phyloP scores from a whole-genome alignment of 2,329 filamentous ascomycete genomes.

The Ophiostoma populinum region DNA sequence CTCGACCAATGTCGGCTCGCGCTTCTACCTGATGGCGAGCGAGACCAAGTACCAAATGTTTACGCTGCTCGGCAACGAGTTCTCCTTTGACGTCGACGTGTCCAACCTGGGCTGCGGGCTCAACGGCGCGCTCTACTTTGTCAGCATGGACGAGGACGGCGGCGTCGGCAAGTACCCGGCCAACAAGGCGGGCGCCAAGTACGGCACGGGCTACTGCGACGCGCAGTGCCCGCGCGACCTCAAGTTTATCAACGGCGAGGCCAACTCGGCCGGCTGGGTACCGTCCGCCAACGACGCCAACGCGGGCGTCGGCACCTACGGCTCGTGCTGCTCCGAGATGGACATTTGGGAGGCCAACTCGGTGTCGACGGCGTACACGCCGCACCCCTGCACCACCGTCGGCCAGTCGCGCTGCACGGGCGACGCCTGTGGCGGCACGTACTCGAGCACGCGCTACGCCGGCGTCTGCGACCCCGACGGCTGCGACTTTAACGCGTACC shows the following conservation, averaged over 20 bases:
- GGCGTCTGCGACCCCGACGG: conserved; percentile 47
- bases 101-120: conserved; percentile 45
- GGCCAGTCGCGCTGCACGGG: conserved; percentile 25
- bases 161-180: conserved; percentile 26
- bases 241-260: conserved; percentile 29
- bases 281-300: conserved; percentile 32
- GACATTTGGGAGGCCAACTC: conserved; percentile 47
- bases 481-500: conserved; percentile 50
- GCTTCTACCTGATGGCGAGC: conserved; percentile 18
- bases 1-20: conserved; percentile 22
- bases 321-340: conserved; percentile 41
- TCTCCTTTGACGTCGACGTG: conserved; percentile 49
- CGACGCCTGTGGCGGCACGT: conserved; percentile 29
- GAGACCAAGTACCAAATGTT: conserved; percentile 26
- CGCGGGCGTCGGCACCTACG: conserved; percentile 28
- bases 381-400: conserved; percentile 34
- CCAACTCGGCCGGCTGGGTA: conserved; percentile 24
- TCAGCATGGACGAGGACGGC: conserved; percentile 32
- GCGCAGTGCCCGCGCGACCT: conserved; percentile 27
- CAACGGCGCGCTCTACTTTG: conserved; percentile 35
- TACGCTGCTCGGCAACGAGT: conserved; percentile 41
- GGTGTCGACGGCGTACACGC: conserved; percentile 39
- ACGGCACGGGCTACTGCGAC: conserved; percentile 37
- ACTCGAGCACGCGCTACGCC: conserved; percentile 18
- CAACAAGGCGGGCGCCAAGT: conserved; percentile 29